Evolutionary conservation across 495 filamentous ascomycete species (phyloP).

Genomic region (Friedmanniomyces simplex): DNA sequence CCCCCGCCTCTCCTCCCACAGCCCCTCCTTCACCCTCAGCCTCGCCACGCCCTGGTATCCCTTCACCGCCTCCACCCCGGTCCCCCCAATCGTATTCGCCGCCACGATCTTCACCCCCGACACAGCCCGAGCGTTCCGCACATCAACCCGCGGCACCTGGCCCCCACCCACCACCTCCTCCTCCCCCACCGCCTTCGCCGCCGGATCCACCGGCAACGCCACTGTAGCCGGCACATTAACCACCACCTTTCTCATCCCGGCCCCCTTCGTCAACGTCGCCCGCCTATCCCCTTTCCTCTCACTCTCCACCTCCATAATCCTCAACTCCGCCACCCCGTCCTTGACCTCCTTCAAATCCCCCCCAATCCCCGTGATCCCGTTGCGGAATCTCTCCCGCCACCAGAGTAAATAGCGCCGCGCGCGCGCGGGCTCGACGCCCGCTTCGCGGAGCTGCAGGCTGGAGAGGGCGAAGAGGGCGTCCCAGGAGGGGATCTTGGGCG

Average conservation of each 20-base stretch:
- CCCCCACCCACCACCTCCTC: slow-evolving; percentile 32
- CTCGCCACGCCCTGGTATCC: slow-evolving; percentile 50
- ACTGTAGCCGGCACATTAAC: slow-evolving; percentile 56
- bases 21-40: slow-evolving; percentile 63
- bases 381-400: slow-evolving; percentile 74
- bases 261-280: slow-evolving; percentile 38
- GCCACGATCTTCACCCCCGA: slow-evolving; percentile 54
- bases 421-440: slow-evolving; percentile 79
- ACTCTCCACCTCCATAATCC: slow-evolving; percentile 51
- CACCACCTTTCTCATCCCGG: slow-evolving; percentile 48
- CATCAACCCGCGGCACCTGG: slow-evolving; percentile 24
- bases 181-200: background rate
- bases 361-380: slow-evolving; percentile 63
- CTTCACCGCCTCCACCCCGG: slow-evolving; percentile 56
- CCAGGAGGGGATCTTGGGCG: slow-evolving; percentile 77
- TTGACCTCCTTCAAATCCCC: slow-evolving; percentile 65
- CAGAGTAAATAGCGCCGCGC: slow-evolving; percentile 70
- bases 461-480: slow-evolving; percentile 71
- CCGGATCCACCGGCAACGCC: slow-evolving; percentile 5
- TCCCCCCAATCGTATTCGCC: slow-evolving; percentile 56
- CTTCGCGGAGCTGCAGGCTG: slow-evolving; percentile 64
- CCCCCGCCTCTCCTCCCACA: slow-evolving; percentile 79
- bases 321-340: slow-evolving; percentile 60
- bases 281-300: slow-evolving; percentile 8
- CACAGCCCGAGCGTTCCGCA: slow-evolving; percentile 32